phyloP scores from a whole-genome alignment of 257 asterid species.

The Ilex aquifolium region DNA sequence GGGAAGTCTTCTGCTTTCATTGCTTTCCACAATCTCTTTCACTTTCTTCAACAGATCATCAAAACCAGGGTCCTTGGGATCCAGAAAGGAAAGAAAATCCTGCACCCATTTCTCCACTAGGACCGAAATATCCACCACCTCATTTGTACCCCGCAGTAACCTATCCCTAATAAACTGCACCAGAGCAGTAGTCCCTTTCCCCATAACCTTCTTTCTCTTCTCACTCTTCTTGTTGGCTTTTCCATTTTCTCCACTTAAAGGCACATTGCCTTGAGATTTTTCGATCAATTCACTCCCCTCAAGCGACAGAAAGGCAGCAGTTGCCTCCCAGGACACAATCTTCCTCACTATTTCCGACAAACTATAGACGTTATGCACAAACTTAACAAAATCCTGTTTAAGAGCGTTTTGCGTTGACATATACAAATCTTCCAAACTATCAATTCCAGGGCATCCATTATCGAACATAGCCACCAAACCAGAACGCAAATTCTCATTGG shows the following conservation, averaged over 20 bases:
- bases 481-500: slow-evolving; percentile 24
- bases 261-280: slow-evolving; percentile 17
- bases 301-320: slow-evolving; percentile 54
- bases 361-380: slow-evolving; percentile 36
- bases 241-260: slow-evolving; percentile 24
- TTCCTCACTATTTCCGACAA: slow-evolving; percentile 46
- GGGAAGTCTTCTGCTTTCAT: slow-evolving; percentile 84
- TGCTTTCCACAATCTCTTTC: slow-evolving; percentile 86
- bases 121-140: slow-evolving; percentile 11
- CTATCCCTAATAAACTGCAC: slow-evolving; percentile 67
- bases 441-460: slow-evolving; percentile 23
- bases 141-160: slow-evolving; percentile 24
- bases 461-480: slow-evolving; percentile 20
- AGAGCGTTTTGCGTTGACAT: slow-evolving; percentile 31
- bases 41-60: slow-evolving; percentile 49
- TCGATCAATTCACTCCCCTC: slow-evolving; percentile 45
- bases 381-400: slow-evolving; percentile 35
- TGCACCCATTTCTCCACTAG: slow-evolving; percentile 31
- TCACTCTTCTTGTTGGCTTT: slow-evolving; percentile 41
- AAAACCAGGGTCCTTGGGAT: slow-evolving; percentile 44
- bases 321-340: slow-evolving; percentile 71
- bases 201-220: slow-evolving; percentile 73
- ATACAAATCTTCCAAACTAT: slow-evolving; percentile 25
- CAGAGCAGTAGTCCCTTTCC: slow-evolving; percentile 66
- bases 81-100: slow-evolving; percentile 37